These are phyloP conservation scores for Lizonia empirigonia DNA, from an alignment of 2,329 filamentous ascomycete genomes.

Conservation along the genomic window DNA sequence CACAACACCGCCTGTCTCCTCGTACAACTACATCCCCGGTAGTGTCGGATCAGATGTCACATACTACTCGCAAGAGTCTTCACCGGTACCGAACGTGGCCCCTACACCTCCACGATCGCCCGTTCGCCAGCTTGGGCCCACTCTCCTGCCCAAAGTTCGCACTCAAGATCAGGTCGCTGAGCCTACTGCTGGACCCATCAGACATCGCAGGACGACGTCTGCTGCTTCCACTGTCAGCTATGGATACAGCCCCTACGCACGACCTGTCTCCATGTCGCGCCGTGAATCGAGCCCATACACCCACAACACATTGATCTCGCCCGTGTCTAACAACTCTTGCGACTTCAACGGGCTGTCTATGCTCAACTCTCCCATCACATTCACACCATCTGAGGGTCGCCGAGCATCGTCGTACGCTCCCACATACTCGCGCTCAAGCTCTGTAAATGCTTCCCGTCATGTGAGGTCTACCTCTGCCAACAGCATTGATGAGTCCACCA, in stretches of 20 bases:
- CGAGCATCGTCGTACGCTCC: conserved; percentile 45
- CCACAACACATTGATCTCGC: conserved; percentile 53
- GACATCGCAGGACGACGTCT: conserved; percentile 62
- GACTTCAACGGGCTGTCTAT: conserved; percentile 48
- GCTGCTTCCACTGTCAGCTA: conserved; percentile 49
- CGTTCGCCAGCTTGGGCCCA: conserved; percentile 76
- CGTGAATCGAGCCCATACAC: conserved; percentile 55
- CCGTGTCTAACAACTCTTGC: conserved; percentile 51
- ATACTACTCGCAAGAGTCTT: conserved; percentile 69
- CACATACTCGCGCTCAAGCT: conserved; percentile 62
- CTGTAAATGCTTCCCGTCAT: conserved; percentile 57
- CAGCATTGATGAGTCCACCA: conserved; percentile 68
- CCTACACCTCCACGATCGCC: conserved; percentile 74
- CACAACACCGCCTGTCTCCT: conserved; percentile 51
- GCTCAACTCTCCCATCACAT: conserved; percentile 70
- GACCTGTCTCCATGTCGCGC: conserved; percentile 52
- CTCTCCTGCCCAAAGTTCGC: conserved; percentile 84
- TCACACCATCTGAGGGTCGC: conserved; percentile 42
- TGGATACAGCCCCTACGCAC: conserved; percentile 58
- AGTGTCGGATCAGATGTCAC: conserved; percentile 61
- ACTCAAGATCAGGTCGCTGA: conserved; percentile 80
- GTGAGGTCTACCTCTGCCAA: conserved; percentile 68
- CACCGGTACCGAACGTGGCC: conserved; percentile 69
- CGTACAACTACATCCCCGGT: conserved; percentile 47
- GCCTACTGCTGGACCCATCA: conserved; percentile 60